Evolutionary conservation across 805 yeast genomes (phyloP).

Genomic region (Isabelozyma gotoi): DNA sequence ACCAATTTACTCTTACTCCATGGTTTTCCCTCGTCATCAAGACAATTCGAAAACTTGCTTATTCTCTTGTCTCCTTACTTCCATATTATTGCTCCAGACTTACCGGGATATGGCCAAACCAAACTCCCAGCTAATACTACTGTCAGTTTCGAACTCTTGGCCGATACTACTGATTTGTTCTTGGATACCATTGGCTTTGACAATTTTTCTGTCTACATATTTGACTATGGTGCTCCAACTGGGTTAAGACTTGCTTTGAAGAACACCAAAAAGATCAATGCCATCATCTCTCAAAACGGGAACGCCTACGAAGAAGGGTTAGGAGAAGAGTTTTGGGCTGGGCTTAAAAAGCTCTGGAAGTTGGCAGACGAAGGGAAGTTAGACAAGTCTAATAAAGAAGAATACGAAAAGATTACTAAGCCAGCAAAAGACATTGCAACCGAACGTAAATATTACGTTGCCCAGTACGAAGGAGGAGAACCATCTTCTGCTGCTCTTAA

Average conservation of each 20-base stretch:
- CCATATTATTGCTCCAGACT: conserved; percentile 44
- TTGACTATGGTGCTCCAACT: conserved; percentile 47
- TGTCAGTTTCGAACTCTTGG: conserved; percentile 30
- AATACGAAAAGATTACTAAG: conserved; percentile 9
- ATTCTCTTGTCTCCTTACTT: conserved; percentile 33
- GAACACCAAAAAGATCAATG: conserved; percentile 25
- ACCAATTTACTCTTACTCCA: conserved; percentile 39
- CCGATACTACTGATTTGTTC: conserved; percentile 29
- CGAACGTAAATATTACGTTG: conserved; percentile 14
- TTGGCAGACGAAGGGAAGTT: conserved; percentile 10
- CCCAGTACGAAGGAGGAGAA: conserved; percentile 34
- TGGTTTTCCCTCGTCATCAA: conserved; percentile 46
- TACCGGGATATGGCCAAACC: conserved; percentile 45
- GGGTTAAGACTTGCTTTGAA: conserved; percentile 37
- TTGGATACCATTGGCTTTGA: conserved; percentile 20
- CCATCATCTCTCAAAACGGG: conserved; percentile 41
- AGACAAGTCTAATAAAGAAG: conserved; percentile 6
- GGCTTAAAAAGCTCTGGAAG: conserved; percentile 31
- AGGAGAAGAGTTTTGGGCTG: conserved; percentile 37
- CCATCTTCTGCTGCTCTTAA: conserved; percentile 19
- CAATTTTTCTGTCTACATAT: conserved; percentile 33
- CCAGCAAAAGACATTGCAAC: conserved; percentile 13
- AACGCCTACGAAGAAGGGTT: conserved; percentile 46
- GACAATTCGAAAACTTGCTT: conserved; percentile 36
- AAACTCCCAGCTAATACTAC: conserved; percentile 22